A percentile compares a stretch with the other conserved stretches of the same genome.
Conservation (phyloP, 1,139 yeast species). For the Williopsis jadinii region DNA sequence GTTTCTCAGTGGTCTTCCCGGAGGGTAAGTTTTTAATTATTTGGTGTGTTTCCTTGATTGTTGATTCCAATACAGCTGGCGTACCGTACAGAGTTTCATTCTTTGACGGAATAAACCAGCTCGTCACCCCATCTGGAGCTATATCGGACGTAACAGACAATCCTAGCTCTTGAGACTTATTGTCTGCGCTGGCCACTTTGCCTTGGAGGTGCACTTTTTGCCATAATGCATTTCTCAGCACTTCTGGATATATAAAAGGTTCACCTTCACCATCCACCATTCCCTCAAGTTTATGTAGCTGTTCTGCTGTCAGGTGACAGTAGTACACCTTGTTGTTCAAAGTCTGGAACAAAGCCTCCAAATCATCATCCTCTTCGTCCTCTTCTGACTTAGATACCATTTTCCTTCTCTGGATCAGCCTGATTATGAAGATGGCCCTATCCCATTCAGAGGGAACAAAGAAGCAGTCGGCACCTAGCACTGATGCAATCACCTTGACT, state of each 20-base stretch:
- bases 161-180: constrained; percentile 19
- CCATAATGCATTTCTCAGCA: constrained; percentile 42
- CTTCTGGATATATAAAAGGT: constrained; percentile 30
- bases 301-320: constrained; percentile 41
- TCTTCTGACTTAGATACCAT: not conserved
- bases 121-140: constrained; percentile 21
- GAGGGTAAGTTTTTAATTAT: constrained; percentile 8
- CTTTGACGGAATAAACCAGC: constrained; percentile 34
- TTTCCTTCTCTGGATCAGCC: constrained; percentile 30
- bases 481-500: constrained; percentile 32
- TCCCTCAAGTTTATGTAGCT: constrained; percentile 34
- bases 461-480: constrained; percentile 41
- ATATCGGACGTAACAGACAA: constrained; percentile 15
- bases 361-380: constrained; percentile 13
- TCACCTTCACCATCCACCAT: constrained; percentile 29
- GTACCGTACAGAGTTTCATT: constrained; percentile 36
- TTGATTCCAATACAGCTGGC: constrained; percentile 18
- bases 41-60: constrained; percentile 18
- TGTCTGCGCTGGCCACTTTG: constrained; percentile 21
- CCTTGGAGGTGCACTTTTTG: constrained; percentile 35
- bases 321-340: constrained; percentile 36
- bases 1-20: constrained; percentile 17
- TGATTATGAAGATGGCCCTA: constrained; percentile 37
- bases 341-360: constrained; percentile 7
- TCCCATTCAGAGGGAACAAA: constrained; percentile 49